Conservation (phyloP, 148 eudicot species). For the Agrostemma githago region DNA sequence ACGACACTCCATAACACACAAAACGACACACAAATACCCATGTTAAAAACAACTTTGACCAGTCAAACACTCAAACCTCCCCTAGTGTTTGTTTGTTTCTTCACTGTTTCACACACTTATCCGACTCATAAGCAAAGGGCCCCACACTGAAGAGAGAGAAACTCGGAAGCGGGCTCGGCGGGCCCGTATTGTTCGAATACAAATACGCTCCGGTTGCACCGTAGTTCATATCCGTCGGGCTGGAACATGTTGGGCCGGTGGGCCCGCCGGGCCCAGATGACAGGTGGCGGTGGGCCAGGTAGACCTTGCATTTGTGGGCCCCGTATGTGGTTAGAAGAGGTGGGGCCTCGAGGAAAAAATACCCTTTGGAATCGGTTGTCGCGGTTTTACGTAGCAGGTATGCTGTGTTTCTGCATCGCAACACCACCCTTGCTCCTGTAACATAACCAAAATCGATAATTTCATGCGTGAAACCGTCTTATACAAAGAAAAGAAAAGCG, state of each 20-base stretch:
- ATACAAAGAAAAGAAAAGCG: background rate
- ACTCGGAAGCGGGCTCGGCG: background rate
- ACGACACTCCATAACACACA: background rate
- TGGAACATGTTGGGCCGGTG: background rate
- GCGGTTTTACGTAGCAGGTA: slow-evolving; percentile 11
- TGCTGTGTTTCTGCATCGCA: slow-evolving; percentile 33
- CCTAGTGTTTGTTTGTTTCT: too few relatives aligned
- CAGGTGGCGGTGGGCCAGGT: slow-evolving; percentile 4
- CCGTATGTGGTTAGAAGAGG: slow-evolving; percentile 22
- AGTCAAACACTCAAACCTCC: background rate
- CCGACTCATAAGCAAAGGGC: slow-evolving; percentile 37
- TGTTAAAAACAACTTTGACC: background rate
- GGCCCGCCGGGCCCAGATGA: background rate
- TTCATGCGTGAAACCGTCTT: too few relatives aligned
- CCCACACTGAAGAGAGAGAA: slow-evolving; percentile 33
- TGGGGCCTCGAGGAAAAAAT: slow-evolving; percentile 32
- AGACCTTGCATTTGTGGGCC: slow-evolving; percentile 33
- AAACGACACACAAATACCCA: background rate
- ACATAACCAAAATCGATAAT: background rate
- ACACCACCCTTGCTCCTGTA: slow-evolving; percentile 33
- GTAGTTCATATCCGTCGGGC: slow-evolving; percentile 27
- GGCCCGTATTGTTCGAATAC: slow-evolving; percentile 10
- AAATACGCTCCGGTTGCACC: slow-evolving; percentile 29
- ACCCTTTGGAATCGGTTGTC: slow-evolving; percentile 34
- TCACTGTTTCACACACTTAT: slow-evolving; percentile 23